Conservation (phyloP, 495 filamentous ascomycete genomes). For the Hyaloscypha variabilis region DNA sequence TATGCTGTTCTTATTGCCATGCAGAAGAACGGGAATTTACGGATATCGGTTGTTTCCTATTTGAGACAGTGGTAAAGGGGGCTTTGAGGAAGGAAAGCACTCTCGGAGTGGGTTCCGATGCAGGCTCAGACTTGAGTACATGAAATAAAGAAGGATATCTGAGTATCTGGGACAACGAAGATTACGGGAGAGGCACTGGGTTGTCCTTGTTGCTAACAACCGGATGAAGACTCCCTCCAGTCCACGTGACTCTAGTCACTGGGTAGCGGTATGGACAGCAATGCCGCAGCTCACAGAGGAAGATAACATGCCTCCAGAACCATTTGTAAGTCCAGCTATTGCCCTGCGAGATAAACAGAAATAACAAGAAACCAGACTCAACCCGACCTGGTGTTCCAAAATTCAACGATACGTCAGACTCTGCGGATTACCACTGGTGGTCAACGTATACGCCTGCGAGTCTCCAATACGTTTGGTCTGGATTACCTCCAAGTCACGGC, state of each 20-base stretch:
- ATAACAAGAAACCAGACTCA: neutral
- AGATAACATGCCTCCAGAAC: neutral
- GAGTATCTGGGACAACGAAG: too few species aligned
- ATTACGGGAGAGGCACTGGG: too few species aligned
- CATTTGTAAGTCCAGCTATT: neutral
- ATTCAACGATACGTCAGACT: slow-evolving; percentile 65
- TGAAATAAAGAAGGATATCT: too few species aligned
- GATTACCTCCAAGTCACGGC: slow-evolving; percentile 59
- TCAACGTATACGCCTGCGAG: slow-evolving; percentile 58
- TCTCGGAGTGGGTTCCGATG: too few species aligned
- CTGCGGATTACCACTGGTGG: slow-evolving; percentile 58
- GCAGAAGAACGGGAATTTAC: too few species aligned
- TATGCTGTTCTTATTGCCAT: too few species aligned
- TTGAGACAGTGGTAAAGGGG: too few species aligned
- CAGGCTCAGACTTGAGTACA: too few species aligned
- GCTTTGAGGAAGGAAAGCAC: too few species aligned
- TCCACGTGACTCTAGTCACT: neutral
- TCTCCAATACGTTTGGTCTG: slow-evolving; percentile 68
- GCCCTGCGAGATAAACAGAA: neutral
- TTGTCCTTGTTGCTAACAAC: too few species aligned
- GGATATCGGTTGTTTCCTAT: too few species aligned
- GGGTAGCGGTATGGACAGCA: neutral
- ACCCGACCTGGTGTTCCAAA: neutral
- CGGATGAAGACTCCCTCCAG: too few species aligned
- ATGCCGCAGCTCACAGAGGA: neutral